Evolutionary conservation across 202 grass and related monocot species (phyloP).

Genomic region (Carex arenaria): DNA sequence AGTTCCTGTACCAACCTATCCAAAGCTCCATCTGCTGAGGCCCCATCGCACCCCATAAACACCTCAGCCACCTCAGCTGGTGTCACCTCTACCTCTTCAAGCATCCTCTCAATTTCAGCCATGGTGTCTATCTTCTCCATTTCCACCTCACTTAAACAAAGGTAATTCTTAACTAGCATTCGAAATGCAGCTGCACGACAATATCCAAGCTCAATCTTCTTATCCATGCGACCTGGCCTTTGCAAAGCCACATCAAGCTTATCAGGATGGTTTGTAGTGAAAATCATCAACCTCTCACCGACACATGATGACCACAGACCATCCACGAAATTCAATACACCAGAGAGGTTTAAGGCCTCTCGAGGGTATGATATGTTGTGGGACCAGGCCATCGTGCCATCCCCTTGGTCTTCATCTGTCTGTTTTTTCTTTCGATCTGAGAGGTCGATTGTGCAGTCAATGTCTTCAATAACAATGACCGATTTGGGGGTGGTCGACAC

Average conservation of each 20-base stretch:
- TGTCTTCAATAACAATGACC: slow-evolving; percentile 70
- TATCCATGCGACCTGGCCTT: slow-evolving; percentile 72
- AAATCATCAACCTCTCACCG: slow-evolving; percentile 79
- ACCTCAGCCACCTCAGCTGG: slow-evolving; percentile 75
- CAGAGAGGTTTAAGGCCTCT: slow-evolving; percentile 49
- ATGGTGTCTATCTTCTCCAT: slow-evolving; percentile 15
- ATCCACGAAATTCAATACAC: slow-evolving; percentile 83
- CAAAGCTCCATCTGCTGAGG: slow-evolving; percentile 28
- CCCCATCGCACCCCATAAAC: slow-evolving; percentile 64
- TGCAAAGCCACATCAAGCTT: slow-evolving; percentile 58
- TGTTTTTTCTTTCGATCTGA: slow-evolving; percentile 47
- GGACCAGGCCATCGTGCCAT: neutral
- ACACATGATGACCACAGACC: slow-evolving; percentile 79
- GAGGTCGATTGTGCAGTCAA: slow-evolving; percentile 66
- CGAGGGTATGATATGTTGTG: neutral
- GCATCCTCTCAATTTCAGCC: slow-evolving; percentile 46
- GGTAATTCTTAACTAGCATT: slow-evolving; percentile 69
- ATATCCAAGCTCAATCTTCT: slow-evolving; percentile 67
- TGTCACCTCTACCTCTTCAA: slow-evolving; percentile 41
- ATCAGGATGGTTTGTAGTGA: slow-evolving; percentile 77
- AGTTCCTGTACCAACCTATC: slow-evolving; percentile 41
- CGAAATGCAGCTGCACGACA: slow-evolving; percentile 44
- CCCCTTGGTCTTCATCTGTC: neutral
- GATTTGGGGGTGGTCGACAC: slow-evolving; percentile 65
- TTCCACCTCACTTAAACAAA: slow-evolving; percentile 27